phyloP scores from a whole-genome alignment of 2,329 filamentous ascomycete species.

The Trichoderma sp. region DNA sequence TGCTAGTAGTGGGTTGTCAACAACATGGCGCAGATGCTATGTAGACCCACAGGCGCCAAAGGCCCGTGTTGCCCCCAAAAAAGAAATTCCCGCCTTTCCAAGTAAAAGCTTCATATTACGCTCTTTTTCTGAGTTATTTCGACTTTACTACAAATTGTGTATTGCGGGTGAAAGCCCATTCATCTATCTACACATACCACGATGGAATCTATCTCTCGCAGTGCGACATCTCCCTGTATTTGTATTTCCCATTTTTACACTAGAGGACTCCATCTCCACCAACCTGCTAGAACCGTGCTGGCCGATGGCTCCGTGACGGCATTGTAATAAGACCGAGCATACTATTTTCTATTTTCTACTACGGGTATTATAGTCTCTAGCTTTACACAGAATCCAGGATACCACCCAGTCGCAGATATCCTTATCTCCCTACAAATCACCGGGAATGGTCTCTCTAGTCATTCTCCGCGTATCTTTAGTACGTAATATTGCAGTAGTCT shows the following conservation, averaged over 20 bases:
- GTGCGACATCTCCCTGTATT: neutral
- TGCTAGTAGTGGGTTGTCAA: no score
- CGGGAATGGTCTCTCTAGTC: neutral
- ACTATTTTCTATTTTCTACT: neutral
- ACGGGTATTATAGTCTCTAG: neutral
- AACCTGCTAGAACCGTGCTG: neutral
- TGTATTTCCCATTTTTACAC: neutral
- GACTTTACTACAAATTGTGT: neutral
- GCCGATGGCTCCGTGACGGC: neutral
- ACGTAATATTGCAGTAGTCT: neutral
- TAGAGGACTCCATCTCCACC: neutral
- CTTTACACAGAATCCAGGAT: neutral
- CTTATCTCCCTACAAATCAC: neutral
- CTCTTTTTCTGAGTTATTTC: neutral
- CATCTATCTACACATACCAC: neutral
- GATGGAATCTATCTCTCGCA: neutral
- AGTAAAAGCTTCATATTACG: neutral
- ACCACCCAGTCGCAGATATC: neutral
- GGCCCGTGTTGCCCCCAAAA: neutral
- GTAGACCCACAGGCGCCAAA: neutral
- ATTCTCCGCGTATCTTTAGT: neutral
- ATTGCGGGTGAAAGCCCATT: rapidly evolving
- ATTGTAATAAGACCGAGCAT: neutral
- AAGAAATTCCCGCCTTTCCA: neutral
- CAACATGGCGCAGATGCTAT: no score